phyloP scores from a whole-genome alignment of 2,329 filamentous ascomycete species.

The Colletotrichum limetticola region DNA sequence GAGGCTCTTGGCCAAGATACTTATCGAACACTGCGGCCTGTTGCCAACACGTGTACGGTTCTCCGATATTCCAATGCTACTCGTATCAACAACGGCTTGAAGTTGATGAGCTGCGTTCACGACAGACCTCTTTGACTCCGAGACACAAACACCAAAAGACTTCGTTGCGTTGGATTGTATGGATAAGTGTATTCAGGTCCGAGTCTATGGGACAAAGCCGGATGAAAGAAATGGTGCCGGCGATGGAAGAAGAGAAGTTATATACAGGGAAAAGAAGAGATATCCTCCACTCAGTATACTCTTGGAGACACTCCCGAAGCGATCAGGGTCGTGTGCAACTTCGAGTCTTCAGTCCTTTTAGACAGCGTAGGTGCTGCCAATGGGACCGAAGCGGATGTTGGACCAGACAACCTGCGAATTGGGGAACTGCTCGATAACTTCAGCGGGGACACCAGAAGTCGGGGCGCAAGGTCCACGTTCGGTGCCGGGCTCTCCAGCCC shows the following conservation, averaged over 20 bases:
- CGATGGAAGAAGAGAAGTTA: constrained; percentile 18
- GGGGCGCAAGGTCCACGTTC: constrained; percentile 58
- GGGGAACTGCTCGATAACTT: constrained; percentile 52
- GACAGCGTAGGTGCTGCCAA: constrained; percentile 51
- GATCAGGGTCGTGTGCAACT: neutral
- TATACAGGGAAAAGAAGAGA: constrained; percentile 1
- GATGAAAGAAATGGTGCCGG: neutral
- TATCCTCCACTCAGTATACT: neutral
- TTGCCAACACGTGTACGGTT: neutral
- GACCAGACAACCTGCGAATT: constrained; percentile 56
- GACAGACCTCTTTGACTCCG: neutral
- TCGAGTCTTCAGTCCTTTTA: neutral
- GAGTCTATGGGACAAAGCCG: neutral
- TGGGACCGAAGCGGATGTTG: constrained; percentile 60
- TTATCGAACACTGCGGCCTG: neutral
- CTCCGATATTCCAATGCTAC: neutral
- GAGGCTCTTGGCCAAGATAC: neutral
- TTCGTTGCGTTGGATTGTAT: neutral
- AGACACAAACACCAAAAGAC: neutral
- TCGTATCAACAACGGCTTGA: neutral
- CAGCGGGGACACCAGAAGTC: constrained; percentile 54
- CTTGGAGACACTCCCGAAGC: neutral
- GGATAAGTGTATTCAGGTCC: neutral
- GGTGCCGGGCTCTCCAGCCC: constrained; percentile 48
- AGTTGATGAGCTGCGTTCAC: neutral